Conservation (phyloP, 2,329 filamentous ascomycete species). For the Coniochaeta sp. region DNA sequence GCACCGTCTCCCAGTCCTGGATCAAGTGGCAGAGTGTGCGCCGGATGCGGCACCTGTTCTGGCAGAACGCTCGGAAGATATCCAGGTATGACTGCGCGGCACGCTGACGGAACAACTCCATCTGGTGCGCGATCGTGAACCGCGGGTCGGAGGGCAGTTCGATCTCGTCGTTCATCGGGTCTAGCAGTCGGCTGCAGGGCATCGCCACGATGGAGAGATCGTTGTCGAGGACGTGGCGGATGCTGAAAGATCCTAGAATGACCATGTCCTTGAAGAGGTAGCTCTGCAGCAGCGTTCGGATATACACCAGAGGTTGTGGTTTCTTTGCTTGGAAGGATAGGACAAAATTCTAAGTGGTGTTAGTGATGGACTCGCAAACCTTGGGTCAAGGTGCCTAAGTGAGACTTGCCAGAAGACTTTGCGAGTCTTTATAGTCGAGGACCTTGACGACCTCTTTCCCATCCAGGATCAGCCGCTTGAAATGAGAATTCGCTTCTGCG, state of each 20-base stretch:
- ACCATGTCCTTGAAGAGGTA: conserved; percentile 67
- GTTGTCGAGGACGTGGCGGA: conserved; percentile 70
- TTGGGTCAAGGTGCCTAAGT: background rate
- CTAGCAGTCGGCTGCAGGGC: conserved; percentile 61
- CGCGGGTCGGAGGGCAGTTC: conserved; percentile 68
- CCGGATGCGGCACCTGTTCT: conserved; percentile 86
- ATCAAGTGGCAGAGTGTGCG: conserved; percentile 82
- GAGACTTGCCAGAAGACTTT: conserved; percentile 56
- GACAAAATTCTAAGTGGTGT: conserved; percentile 54
- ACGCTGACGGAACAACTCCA: conserved; percentile 60
- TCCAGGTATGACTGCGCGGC: conserved; percentile 71
- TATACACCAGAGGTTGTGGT: conserved; percentile 76
- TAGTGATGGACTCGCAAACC: background rate
- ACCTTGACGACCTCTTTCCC: conserved; percentile 61
- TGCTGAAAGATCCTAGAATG: conserved; percentile 58
- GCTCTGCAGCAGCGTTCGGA: conserved; percentile 70
- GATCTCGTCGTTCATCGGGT: conserved; percentile 66
- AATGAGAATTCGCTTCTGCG: conserved; percentile 61
- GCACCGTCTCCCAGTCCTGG: conserved; percentile 74
- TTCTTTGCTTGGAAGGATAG: conserved; percentile 68
- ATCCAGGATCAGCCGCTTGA: conserved; percentile 66
- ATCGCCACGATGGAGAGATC: conserved; percentile 75
- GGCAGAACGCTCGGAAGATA: conserved; percentile 73
- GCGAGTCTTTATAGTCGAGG: conserved; percentile 58
- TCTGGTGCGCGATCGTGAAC: conserved; percentile 62